These are phyloP conservation scores for Cystofilobasidium bisporidii DNA, from an alignment of 768 basidiomycete species.

Conservation along the genomic window DNA sequence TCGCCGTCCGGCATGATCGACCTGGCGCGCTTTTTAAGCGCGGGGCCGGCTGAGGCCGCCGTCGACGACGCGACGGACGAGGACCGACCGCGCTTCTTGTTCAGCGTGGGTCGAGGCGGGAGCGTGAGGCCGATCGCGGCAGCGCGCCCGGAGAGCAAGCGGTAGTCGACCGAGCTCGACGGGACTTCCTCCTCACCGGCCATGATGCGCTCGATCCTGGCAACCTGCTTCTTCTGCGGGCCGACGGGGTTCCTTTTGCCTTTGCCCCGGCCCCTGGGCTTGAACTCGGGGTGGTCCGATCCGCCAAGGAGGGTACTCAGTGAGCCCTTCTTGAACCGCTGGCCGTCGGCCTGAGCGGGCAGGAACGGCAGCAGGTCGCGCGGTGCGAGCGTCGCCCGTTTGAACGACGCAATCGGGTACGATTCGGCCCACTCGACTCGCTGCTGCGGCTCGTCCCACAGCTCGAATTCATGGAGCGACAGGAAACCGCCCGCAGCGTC, in stretches of 20 bases:
- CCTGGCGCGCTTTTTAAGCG: background rate
- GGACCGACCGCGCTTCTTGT: too few relatives aligned
- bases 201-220: background rate
- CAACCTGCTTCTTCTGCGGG: background rate
- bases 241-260: background rate
- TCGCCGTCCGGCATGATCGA: background rate
- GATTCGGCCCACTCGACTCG: background rate
- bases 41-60: too few relatives aligned
- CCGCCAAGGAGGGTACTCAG: background rate
- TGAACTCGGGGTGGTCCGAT: background rate
- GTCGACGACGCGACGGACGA: too few relatives aligned
- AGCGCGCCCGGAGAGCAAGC: background rate
- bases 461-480: background rate
- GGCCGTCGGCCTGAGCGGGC: background rate
- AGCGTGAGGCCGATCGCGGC: background rate
- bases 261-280: background rate
- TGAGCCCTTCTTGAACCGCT: background rate
- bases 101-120: background rate
- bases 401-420: background rate
- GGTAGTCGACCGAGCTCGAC: background rate
- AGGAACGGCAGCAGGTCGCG: background rate
- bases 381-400: background rate
- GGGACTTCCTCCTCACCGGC: background rate
- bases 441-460: background rate
- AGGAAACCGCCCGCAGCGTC: background rate